Base-by-base conservation (phyloP, 805 yeast genomes). In the Blastobotrys terrestris region DNA sequence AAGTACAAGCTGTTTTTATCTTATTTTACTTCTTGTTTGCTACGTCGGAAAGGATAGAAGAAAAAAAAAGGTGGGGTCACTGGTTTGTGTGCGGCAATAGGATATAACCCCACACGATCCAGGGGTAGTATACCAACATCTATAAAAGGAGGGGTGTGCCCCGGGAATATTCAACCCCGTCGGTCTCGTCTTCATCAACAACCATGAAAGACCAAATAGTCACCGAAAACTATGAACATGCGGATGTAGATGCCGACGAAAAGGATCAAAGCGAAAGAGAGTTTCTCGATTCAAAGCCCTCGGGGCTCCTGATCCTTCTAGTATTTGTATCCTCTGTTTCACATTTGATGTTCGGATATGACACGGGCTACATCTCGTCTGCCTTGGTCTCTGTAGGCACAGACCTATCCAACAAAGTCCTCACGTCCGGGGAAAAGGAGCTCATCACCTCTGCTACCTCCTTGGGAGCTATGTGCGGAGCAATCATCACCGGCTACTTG, bases 311-410 rank as follows among this genome's bases (percentile, higher is more conserved):
- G 41, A 39, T 49, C n/a, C 35, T 53, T 8, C 7, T 53, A 1
- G 55, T 53, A 3, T 26, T 53, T 14, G 50, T 49, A 14, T 53
- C 55, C 6, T 53, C 55, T 2, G 52, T 53, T 2, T 53, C 55
- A n/a, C 55, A 53, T 40, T 53, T 58, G 44, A 52, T 58, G 58
- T 92, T 91, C 70, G 99, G 99, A 61, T 92, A 91, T 65, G 99
- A 92, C 68, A 92, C 98, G 0, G 98, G 98, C 60, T 91, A 91
- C 70, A 90, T 92, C 43, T 91, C 97, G 2, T 82, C 95, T 15
- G 97, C 97, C 0, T 74, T 92, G 62, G 95, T 90, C 19, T 80
- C 88, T 39, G 82, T 92, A 46, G 89, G 90, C 8, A 79, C 81
- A 3, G 95, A 86, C 65, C 77, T 92, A 56, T 70, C 75, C 46